phyloP scores from a whole-genome alignment of 2,329 filamentous ascomycete species.

The Fusarium ambrosium region DNA sequence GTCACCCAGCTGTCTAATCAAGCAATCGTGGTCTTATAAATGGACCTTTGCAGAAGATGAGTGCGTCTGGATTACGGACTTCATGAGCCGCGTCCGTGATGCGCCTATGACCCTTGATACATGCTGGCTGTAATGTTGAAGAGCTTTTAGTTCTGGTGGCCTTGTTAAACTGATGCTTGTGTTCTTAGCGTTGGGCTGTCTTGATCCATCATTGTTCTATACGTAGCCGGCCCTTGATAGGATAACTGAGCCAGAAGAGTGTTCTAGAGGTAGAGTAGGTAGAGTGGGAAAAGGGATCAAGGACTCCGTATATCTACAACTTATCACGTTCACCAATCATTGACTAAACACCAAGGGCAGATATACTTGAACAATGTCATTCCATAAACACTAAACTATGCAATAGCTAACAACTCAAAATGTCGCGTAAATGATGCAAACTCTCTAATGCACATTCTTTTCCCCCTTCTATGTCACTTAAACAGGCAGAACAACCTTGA shows the following conservation, averaged over 20 bases:
- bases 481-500: conserved; percentile 60
- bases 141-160: neutral
- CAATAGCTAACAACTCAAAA: neutral
- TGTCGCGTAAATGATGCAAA: neutral
- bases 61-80: too few relatives aligned
- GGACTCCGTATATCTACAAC: neutral
- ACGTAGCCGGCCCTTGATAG: too few relatives aligned
- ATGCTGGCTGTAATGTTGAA: neutral
- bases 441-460: neutral
- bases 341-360: neutral
- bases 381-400: neutral
- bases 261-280: too few relatives aligned
- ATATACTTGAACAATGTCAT: neutral
- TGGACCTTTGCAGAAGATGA: too few relatives aligned
- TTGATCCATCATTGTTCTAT: neutral
- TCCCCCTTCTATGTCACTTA: conserved; percentile 27
- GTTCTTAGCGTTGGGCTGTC: neutral
- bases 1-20: neutral
- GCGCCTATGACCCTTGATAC: neutral
- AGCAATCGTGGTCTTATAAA: too few relatives aligned
- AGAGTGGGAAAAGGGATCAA: neutral
- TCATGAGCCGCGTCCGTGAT: too few relatives aligned
- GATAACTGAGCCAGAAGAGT: too few relatives aligned
- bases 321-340: neutral
- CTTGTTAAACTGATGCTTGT: neutral